Conservation (phyloP, 2,329 filamentous ascomycete species). For the Fusarium protoensiforme region DNA sequence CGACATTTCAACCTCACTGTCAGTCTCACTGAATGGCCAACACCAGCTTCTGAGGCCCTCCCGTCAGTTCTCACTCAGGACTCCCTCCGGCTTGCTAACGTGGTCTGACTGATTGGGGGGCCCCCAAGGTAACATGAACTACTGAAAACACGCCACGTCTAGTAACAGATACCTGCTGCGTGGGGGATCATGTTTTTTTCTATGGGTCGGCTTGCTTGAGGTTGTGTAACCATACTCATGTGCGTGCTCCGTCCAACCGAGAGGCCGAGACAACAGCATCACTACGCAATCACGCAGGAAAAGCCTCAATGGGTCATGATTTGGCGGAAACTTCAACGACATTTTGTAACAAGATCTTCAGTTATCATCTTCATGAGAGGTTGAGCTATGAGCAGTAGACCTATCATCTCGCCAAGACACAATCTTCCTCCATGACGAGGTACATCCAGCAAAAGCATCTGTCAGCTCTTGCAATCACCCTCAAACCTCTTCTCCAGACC, state of each 20-base stretch:
- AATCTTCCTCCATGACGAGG: background rate
- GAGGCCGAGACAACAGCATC: background rate
- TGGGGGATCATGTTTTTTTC: background rate
- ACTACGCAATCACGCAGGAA: background rate
- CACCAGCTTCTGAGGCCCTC: background rate
- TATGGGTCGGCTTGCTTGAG: background rate
- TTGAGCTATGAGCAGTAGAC: background rate
- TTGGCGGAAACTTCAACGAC: background rate
- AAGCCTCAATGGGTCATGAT: background rate
- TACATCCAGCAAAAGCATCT: background rate
- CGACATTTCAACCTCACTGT: background rate
- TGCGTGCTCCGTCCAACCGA: background rate
- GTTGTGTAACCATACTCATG: background rate
- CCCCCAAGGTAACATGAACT: background rate
- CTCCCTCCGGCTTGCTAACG: background rate
- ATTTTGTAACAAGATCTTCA: background rate
- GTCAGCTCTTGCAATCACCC: background rate
- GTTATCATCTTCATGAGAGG: background rate
- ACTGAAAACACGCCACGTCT: background rate
- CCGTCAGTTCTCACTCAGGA: background rate
- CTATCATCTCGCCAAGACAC: background rate
- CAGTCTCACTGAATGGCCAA: background rate
- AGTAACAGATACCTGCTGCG: background rate
- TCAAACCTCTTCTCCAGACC: slow-evolving; percentile 48
- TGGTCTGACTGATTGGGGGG: background rate